Evolutionary conservation across 2,329 filamentous ascomycete genomes (phyloP).

Genomic region (Arachnomyces sp.): DNA sequence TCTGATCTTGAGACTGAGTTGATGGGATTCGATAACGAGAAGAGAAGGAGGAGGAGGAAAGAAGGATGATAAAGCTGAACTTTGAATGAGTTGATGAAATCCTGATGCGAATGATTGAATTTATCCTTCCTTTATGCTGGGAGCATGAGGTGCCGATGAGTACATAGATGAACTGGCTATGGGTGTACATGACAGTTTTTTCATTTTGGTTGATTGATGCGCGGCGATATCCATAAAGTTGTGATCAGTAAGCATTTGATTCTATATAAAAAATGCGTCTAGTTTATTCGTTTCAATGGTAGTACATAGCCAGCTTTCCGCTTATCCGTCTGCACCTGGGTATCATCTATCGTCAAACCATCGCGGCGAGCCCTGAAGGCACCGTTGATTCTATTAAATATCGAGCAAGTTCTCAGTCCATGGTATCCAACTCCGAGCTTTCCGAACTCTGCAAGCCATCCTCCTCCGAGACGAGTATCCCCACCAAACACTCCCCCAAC

Average conservation of each 20-base stretch:
- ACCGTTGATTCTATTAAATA: conserved; percentile 2
- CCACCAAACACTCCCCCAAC: conserved; percentile 53
- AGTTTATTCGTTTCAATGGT: conserved; percentile 10
- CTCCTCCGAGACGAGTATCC: conserved; percentile 52
- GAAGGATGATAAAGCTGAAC: background rate
- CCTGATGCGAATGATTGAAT: background rate
- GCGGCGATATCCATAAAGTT: no score
- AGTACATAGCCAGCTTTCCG: background rate
- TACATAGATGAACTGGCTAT: conserved; percentile 1
- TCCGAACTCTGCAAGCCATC: conserved; percentile 25
- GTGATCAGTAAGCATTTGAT: no score
- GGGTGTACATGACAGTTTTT: conserved; percentile 1
- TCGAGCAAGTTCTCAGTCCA: conserved; percentile 43
- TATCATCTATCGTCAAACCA: conserved; percentile 3
- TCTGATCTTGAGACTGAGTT: conserved; percentile 90
- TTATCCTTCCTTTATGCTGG: no score
- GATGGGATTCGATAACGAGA: conserved; percentile 66
- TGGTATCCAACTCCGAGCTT: conserved; percentile 44
- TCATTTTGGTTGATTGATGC: conserved; percentile 1
- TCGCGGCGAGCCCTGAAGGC: no score
- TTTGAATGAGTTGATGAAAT: background rate
- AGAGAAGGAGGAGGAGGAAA: background rate
- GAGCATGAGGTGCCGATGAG: no score
- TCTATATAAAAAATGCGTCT: conserved; percentile 10
- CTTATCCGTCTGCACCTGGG: no score